Evolutionary conservation across 352 stramenopile genomes (phyloP).

Genomic region (Globisporangium canariense): DNA sequence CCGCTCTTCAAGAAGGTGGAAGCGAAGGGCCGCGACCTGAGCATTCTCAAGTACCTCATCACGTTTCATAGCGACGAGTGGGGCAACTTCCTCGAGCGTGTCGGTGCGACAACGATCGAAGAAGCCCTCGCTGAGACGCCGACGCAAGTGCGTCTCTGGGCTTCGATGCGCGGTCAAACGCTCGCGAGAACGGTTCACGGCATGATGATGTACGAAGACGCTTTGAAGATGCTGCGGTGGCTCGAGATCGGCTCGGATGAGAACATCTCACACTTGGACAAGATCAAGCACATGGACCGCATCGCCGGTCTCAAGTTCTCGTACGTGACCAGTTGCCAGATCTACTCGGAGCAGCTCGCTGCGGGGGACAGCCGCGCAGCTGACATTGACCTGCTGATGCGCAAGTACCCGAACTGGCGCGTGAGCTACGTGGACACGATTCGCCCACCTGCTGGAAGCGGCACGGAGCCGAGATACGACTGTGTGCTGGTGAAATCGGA

Average conservation of each 20-base stretch:
- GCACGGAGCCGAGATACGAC: slow-evolving; percentile 66
- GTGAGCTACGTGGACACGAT: slow-evolving; percentile 89
- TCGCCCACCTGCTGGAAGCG: slow-evolving; percentile 58
- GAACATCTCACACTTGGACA: slow-evolving; percentile 80
- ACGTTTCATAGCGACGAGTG: slow-evolving; percentile 88
- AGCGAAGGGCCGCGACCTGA: slow-evolving; percentile 77
- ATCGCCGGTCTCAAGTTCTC: slow-evolving; percentile 87
- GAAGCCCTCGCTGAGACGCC: slow-evolving; percentile 78
- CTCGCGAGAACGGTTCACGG: slow-evolving; percentile 83
- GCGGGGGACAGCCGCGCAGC: slow-evolving; percentile 73
- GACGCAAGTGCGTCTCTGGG: slow-evolving; percentile 84
- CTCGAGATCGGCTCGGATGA: slow-evolving; percentile 85
- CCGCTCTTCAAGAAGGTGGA: slow-evolving; percentile 85
- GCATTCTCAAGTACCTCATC: slow-evolving; percentile 87
- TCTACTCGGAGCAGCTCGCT: slow-evolving; percentile 82
- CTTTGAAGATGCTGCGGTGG: slow-evolving; percentile 87
- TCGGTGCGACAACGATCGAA: slow-evolving; percentile 69
- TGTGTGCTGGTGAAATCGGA: slow-evolving; percentile 83
- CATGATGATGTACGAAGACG: slow-evolving; percentile 91
- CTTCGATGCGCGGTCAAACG: slow-evolving; percentile 84
- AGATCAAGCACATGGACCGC: slow-evolving; percentile 88
- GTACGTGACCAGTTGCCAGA: slow-evolving; percentile 89
- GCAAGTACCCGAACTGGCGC: slow-evolving; percentile 93
- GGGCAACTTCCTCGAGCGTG: slow-evolving; percentile 85
- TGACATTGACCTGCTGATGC: slow-evolving; percentile 97